Base-by-base conservation (phyloP, 2,329 filamentous ascomycete species). In the Ophidiomyces ophidiicola region DNA sequence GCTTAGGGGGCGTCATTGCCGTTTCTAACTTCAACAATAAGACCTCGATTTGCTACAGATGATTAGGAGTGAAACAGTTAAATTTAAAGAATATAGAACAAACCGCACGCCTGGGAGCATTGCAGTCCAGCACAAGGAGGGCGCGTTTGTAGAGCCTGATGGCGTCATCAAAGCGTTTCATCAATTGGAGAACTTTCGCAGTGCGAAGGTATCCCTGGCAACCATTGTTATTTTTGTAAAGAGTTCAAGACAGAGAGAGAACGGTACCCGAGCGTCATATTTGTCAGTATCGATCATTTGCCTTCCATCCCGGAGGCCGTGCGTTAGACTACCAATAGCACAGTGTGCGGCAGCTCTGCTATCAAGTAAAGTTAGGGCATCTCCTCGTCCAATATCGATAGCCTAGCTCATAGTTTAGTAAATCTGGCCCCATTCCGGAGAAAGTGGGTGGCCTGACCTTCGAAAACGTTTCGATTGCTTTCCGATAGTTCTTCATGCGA, bases 121-220 rank as follows among this genome's bases (percentile, higher is more conserved):
- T 53, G n/a, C 57, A 50, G 6, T 64, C 57, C 14, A 76, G 59
- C 32, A 59, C 64, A 44, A 68, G 70, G 46, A 78, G 56, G n/a
- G 71, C 75, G 50, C 72, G 69, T 18, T 67, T 62, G 54, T 76
- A 78, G 17, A 76, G 66, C 7, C 68, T 63, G 8, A 72, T 49
- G 4, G 75, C 75, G 17, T 64, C 66, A n/a, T 67, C 62, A 2
- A 58, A 53, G 49, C 71, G 74, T 7, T 63, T 60, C 56, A 69
- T 66, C 43, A 62, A 44, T 7, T 59, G 46, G 18, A 67, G 57
- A 4, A 63, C 52, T 41, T 67, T 68, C 2, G 66, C 72, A 18
- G 69, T 69, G 38, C 72, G 68, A 19, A 77, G 52, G 51, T 78
- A 77, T 6, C 73, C 74, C 53, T 66, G 32, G 0, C 12, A 19